phyloP scores from a whole-genome alignment of 352 stramenopile species.

The Phytophthora pinifolia region DNA sequence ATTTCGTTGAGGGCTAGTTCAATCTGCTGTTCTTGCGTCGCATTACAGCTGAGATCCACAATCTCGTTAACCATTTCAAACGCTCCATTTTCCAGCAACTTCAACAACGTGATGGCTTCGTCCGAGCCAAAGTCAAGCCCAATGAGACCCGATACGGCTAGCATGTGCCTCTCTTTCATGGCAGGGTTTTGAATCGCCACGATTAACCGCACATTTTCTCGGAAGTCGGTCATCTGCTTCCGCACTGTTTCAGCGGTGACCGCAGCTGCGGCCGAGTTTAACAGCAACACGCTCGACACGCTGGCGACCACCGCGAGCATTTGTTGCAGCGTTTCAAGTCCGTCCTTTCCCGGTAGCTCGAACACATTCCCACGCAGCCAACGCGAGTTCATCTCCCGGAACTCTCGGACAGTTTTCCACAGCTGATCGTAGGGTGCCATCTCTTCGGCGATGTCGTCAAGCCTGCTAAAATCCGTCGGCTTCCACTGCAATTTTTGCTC shows the following conservation, averaged over 20 bases:
- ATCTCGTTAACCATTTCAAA: slow-evolving; percentile 54
- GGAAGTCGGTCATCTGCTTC: slow-evolving; percentile 81
- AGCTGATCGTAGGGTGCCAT: slow-evolving; percentile 79
- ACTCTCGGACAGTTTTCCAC: slow-evolving; percentile 71
- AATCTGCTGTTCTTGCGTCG: slow-evolving; percentile 66
- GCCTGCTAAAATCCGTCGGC: slow-evolving; percentile 62
- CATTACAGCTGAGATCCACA: slow-evolving; percentile 64
- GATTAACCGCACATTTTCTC: slow-evolving; percentile 64
- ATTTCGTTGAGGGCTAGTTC: slow-evolving; percentile 53
- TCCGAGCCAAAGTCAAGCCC: slow-evolving; percentile 49
- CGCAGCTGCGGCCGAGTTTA: slow-evolving; percentile 54
- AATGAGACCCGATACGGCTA: slow-evolving; percentile 51
- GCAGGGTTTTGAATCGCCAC: slow-evolving; percentile 64
- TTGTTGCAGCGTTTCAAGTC: slow-evolving; percentile 41
- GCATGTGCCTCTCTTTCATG: slow-evolving; percentile 67
- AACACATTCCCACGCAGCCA: slow-evolving; percentile 73
- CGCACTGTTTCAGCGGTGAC: slow-evolving; percentile 73
- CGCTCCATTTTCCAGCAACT: slow-evolving; percentile 67
- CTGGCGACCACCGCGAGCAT: slow-evolving; percentile 58
- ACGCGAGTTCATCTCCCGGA: slow-evolving; percentile 65
- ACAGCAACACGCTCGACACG: slow-evolving; percentile 57
- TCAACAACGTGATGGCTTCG: slow-evolving; percentile 66
- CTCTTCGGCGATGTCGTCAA: slow-evolving; percentile 74
- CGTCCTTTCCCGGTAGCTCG: slow-evolving; percentile 61
- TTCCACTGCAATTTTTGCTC: slow-evolving; percentile 74